Evolutionary conservation across 2,329 filamentous ascomycete species (phyloP), one percentile per base, ranked within the genome.

Genomic region (Colletotrichum filicis): DNA sequence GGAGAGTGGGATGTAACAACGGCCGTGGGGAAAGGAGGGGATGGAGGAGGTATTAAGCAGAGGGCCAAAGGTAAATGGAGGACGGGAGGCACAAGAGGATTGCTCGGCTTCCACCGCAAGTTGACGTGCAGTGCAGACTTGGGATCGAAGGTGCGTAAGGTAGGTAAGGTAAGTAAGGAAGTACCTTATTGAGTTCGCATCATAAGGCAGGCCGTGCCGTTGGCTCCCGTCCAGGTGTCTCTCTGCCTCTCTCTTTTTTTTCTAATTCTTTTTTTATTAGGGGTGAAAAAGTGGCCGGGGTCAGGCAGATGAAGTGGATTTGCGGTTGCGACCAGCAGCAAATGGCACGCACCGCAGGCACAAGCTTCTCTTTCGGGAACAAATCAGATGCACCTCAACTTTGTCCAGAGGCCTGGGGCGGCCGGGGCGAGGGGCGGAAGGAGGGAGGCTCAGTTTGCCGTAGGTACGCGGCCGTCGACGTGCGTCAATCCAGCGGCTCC

Each of bases 381-480:
- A 68, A 60, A 61, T 61, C 66, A 60, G 59, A 69, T 46, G 65
- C 53, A 24, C 16, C 57, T 28, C 61, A 32, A 56, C 66, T 46
- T 35, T 28, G 57, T 53, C 66, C 70, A 73, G 70, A 42, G 66
- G 62, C 55, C 62, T 66, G 61, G 68, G 62, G 49, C 59, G 56
- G 68, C 60, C 60, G 61, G 52, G 46, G 60, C 60, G 52, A 35
- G n/a, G 52, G n/a, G 9, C 12, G 30, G 30, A 35, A 42, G 59
- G 37, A 46, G 59, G 66, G 56, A 70, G 60, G 42, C 66, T 70
- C 70, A 57, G 60, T 73, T n/a, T 49, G 66, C 66, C 66, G 66
- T 73, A 70, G 70, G 37, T 63, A 72, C 65, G 69, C 69, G 65
- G 69, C 69, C 69, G 59, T 68, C 69, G 32, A 58, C 59, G 59